Conservation (phyloP, 1,284 basidiomycete genomes). For the Flammula alnicola region DNA sequence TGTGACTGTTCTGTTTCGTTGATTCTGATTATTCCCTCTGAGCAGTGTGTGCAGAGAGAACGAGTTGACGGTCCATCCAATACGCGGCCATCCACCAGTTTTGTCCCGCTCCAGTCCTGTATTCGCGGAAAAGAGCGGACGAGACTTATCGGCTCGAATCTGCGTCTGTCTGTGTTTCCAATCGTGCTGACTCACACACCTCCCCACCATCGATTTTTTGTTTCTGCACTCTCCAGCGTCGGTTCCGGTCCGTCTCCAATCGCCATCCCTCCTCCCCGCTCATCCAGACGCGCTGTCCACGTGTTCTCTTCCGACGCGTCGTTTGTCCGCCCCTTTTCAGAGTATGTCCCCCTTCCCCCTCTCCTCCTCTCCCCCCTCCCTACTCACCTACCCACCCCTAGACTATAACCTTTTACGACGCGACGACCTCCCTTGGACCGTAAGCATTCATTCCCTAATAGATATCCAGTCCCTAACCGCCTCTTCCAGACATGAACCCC, state of each 20-base stretch:
- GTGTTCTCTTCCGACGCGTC: background rate
- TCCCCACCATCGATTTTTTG: background rate
- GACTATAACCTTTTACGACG: no score
- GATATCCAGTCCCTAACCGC: background rate
- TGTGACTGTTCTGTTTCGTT: no score
- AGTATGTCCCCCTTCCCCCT: background rate
- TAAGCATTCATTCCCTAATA: no score
- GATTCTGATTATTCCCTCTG: no score
- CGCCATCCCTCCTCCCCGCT: background rate
- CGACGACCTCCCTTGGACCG: no score
- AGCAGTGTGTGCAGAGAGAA: no score
- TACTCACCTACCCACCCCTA: no score
- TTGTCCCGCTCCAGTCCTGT: no score
- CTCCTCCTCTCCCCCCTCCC: background rate
- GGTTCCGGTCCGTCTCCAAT: background rate
- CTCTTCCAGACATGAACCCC: conserved; percentile 15
- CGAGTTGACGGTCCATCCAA: no score
- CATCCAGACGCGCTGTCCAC: background rate
- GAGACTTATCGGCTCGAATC: background rate
- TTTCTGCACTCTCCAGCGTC: no score
- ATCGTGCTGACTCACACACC: background rate
- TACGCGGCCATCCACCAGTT: no score
- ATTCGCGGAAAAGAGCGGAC: no score
- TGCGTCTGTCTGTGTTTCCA: background rate
- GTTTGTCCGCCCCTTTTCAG: background rate